Conservation (phyloP, 495 filamentous ascomycete species). For the Penicillium daleae region DNA sequence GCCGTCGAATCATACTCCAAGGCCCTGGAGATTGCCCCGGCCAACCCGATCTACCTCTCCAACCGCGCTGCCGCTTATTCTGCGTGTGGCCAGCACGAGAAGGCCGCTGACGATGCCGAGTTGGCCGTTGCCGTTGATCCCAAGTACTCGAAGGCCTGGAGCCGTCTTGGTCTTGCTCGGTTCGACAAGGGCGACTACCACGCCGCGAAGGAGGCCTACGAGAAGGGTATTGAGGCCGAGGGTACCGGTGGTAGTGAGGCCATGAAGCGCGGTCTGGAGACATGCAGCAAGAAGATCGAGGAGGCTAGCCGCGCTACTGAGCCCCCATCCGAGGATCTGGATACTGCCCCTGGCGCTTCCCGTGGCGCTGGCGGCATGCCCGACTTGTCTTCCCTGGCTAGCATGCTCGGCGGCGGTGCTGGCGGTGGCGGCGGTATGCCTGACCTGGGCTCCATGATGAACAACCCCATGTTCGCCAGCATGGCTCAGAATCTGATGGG, state of each 20-base stretch:
- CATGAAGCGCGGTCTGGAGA: conserved; percentile 95
- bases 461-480: conserved; percentile 93
- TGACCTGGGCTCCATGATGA: conserved; percentile 84
- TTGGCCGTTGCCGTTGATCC: conserved; percentile 83
- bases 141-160: conserved; percentile 96
- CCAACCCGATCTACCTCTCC: conserved; percentile 94
- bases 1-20: conserved; percentile 87
- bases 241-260: conserved; percentile 79
- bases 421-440: conserved; percentile 80
- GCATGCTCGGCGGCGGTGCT: conserved; percentile 69
- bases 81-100: conserved; percentile 76
- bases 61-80: conserved; percentile 94
- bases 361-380: conserved; percentile 72
- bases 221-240: conserved; percentile 89
- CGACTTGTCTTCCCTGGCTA: conserved; percentile 71
- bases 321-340: conserved; percentile 55
- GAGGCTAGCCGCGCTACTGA: conserved; percentile 60
- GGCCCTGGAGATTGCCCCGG: conserved; percentile 76
- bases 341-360: conserved; percentile 49
- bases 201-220: conserved; percentile 92
- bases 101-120: conserved; percentile 84
- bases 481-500: conserved; percentile 98
- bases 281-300: conserved; percentile 79
- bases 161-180: conserved; percentile 81
- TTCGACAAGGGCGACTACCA: conserved; percentile 89